These are phyloP conservation scores for Calvatia gigantea DNA, from an alignment of 768 basidiomycete species.

Conservation along the genomic window DNA sequence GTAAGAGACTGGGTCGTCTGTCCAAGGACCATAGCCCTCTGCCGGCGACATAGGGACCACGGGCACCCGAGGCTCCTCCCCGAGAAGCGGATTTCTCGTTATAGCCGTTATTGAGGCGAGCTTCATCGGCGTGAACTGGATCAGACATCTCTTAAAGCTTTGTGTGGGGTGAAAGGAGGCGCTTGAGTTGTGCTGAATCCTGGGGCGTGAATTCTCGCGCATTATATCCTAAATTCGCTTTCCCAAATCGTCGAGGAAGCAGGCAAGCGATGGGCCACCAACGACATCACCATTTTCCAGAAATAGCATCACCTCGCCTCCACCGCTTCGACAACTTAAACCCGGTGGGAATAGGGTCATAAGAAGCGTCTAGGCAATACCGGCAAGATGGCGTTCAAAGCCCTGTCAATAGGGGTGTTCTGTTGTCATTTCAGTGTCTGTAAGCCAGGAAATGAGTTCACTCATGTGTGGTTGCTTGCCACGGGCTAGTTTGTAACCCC, in stretches of 20 bases:
- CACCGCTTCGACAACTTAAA: no score
- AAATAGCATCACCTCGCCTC: not conserved
- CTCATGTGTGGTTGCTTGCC: no score
- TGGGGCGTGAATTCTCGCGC: not conserved
- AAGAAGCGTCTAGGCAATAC: not conserved
- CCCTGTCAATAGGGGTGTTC: not conserved
- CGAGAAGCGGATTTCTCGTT: conserved; percentile 7
- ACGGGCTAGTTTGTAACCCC: no score
- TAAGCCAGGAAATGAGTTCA: no score
- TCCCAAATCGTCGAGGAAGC: not conserved
- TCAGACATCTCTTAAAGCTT: conserved; percentile 1
- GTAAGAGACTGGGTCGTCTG: conserved; percentile 15
- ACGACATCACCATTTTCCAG: not conserved
- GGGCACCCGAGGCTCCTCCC: conserved; percentile 6
- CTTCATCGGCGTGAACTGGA: not conserved
- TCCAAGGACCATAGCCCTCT: conserved; percentile 11
- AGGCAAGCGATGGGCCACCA: not conserved
- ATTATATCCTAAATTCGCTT: not conserved
- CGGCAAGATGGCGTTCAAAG: not conserved
- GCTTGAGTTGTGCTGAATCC: not conserved
- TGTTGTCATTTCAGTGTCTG: not conserved
- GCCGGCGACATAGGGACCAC: conserved; percentile 14
- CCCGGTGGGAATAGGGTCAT: not conserved
- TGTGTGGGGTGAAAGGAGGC: not conserved
- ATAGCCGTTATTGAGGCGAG: not conserved